These are phyloP conservation scores for Fusarium napiforme DNA, from an alignment of 2,329 filamentous ascomycete genomes.

Conservation along the genomic window DNA sequence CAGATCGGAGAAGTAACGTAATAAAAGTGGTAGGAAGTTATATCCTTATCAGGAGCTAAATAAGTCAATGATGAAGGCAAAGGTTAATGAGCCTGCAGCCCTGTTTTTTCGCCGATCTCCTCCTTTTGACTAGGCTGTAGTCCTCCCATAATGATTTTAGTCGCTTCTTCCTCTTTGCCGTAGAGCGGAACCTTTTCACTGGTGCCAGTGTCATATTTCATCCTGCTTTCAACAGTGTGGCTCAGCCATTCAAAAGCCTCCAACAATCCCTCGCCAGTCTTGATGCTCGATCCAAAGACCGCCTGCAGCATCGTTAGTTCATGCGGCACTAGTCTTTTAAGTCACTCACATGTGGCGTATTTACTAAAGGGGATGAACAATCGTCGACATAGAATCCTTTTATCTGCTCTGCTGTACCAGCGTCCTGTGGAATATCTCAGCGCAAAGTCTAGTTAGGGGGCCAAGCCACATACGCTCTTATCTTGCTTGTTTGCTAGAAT, in stretches of 20 bases:
- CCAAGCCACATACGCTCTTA: neutral
- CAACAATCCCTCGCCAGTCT: neutral
- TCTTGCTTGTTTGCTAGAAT: neutral
- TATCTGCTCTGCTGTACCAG: neutral
- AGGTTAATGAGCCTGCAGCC: neutral
- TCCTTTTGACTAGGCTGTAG: rapidly evolving
- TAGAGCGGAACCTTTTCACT: neutral
- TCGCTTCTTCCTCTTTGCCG: neutral
- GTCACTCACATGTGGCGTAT: neutral
- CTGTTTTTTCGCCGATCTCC: neutral
- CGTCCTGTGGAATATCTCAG: neutral
- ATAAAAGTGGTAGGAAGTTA: neutral
- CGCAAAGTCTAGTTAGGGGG: rapidly evolving
- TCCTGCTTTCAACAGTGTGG: neutral
- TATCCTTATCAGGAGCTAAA: neutral
- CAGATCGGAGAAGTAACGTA: no score
- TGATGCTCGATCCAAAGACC: neutral
- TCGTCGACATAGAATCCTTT: neutral
- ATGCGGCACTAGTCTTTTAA: rapidly evolving
- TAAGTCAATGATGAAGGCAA: no score
- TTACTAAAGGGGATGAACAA: neutral
- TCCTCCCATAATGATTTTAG: neutral
- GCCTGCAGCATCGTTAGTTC: neutral
- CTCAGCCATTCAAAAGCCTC: neutral
- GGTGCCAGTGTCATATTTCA: neutral